Percentiles rank a stretch among this genome's conserved stretches.
These are phyloP conservation scores for Dichomitus squalens DNA, from an alignment of 1,284 basidiomycete species.

Conservation along the genomic window DNA sequence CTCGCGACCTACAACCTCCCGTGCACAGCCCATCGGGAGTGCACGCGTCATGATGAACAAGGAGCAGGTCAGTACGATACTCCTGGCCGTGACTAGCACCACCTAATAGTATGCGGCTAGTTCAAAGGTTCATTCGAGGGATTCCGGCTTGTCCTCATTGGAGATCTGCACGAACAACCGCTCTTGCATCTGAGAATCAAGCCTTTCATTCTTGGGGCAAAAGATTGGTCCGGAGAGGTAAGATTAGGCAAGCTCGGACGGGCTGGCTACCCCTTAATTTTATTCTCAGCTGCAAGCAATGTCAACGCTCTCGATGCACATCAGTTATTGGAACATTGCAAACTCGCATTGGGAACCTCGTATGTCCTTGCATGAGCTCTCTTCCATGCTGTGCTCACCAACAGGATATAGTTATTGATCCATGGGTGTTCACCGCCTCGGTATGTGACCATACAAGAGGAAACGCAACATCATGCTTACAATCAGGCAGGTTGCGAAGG, in stretches of 20 bases:
- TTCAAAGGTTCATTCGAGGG: constrained; percentile 87
- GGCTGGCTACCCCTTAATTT: neutral
- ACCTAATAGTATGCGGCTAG: constrained; percentile 38
- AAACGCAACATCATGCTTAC: neutral
- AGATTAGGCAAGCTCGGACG: constrained; percentile 10
- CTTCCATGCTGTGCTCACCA: neutral
- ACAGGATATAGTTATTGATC: constrained; percentile 78
- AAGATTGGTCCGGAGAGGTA: constrained; percentile 95
- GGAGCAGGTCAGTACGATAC: constrained; percentile 61
- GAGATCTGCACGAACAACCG: constrained; percentile 94
- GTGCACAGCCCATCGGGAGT: constrained; percentile 51
- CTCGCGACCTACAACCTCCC: constrained; percentile 41
- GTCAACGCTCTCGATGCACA: constrained; percentile 78
- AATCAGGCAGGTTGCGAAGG: constrained; percentile 50
- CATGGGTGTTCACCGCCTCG: constrained; percentile 87
- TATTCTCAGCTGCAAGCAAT: constrained; percentile 73
- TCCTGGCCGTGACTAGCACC: neutral
- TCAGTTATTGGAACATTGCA: constrained; percentile 96
- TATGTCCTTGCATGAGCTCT: constrained; percentile 36
- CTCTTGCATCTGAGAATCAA: constrained; percentile 89
- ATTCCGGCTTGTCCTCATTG: constrained; percentile 92
- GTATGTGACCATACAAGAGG: constrained; percentile 43
- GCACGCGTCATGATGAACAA: constrained; percentile 74
- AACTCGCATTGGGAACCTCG: constrained; percentile 99
- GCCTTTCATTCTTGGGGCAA: constrained; percentile 82